These are phyloP conservation scores for Glomus cerebriforme DNA, from an alignment of 192 early-diverging fungal genomes.

Conservation along the genomic window DNA sequence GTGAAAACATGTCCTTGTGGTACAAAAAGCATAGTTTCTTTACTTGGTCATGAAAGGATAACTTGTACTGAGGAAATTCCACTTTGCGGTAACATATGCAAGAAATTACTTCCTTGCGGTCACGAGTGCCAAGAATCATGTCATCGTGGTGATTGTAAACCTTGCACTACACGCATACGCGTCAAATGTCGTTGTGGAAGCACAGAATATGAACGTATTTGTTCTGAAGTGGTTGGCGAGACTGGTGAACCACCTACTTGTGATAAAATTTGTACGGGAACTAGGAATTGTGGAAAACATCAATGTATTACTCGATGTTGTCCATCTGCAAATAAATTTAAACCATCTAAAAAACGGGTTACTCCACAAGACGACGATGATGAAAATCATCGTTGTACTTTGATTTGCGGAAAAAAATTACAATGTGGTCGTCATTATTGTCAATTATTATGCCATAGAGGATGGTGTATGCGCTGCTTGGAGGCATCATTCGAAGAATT, in stretches of 20 bases:
- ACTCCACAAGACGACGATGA: constrained; percentile 36
- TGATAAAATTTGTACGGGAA: constrained; percentile 60
- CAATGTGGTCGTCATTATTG: constrained; percentile 84
- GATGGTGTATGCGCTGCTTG: constrained; percentile 74
- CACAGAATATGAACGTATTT: constrained; percentile 47
- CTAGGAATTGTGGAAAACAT: constrained; percentile 73
- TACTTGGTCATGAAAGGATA: constrained; percentile 38
- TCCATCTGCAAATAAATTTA: constrained; percentile 44
- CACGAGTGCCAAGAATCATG: constrained; percentile 63
- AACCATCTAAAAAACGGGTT: constrained; percentile 36
- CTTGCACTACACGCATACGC: constrained; percentile 54
- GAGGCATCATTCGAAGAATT: constrained; percentile 82
- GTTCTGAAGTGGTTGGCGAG: constrained; percentile 45
- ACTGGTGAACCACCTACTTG: constrained; percentile 57
- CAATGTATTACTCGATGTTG: constrained; percentile 69
- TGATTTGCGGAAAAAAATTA: constrained; percentile 73
- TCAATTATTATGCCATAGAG: constrained; percentile 74
- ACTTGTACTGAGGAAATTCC: constrained; percentile 60
- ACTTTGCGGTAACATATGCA: constrained; percentile 63
- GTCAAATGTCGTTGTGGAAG: constrained; percentile 68
- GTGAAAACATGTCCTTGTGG: constrained; percentile 59
- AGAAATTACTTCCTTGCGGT: constrained; percentile 58
- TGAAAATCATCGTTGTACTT: constrained; percentile 63
- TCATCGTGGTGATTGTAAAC: constrained; percentile 65
- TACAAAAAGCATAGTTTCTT: constrained; percentile 37